Conservation (phyloP, 192 early-diverging fungal genomes). For the Gryganskiella cystojenkinii region DNA sequence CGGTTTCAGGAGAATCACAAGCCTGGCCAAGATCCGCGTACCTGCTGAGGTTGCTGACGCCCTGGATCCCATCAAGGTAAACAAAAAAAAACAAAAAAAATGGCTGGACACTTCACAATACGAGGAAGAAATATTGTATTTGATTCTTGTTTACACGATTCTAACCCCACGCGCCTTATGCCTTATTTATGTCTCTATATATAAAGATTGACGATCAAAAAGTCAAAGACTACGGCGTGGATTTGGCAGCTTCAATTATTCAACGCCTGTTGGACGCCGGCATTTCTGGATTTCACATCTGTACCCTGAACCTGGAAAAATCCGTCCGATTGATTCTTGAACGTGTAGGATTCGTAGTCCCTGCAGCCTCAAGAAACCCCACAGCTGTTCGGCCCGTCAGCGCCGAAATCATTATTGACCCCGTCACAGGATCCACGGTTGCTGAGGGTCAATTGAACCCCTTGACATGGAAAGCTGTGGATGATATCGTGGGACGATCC, state of each 20-base stretch:
- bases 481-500: conserved; percentile 66
- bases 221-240: conserved; percentile 86
- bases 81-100: neutral
- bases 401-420: neutral
- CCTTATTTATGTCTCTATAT: neutral
- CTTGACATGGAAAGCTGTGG: conserved; percentile 65
- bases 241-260: conserved; percentile 78
- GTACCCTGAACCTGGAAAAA: conserved; percentile 83
- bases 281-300: conserved; percentile 81
- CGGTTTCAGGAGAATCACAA: conserved; percentile 85
- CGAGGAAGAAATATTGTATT: too few relatives aligned
- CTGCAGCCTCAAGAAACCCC: conserved; percentile 6
- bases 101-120: too few relatives aligned
- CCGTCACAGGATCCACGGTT: neutral
- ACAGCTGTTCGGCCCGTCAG: too few relatives aligned
- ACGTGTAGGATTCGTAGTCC: conserved; percentile 69
- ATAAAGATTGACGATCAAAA: conserved; percentile 79
- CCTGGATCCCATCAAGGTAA: conserved; percentile 82
- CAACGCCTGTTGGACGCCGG: conserved; percentile 62
- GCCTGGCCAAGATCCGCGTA: conserved; percentile 76
- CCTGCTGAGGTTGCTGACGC: conserved; percentile 67
- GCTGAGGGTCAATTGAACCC: conserved; percentile 52
- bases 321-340: conserved; percentile 82
- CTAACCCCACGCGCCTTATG: neutral
- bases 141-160: too few relatives aligned